Evolutionary conservation across 1,284 basidiomycete species (phyloP), one percentile per base, ranked within the genome.

Genomic region (Polyporus tsugae): DNA sequence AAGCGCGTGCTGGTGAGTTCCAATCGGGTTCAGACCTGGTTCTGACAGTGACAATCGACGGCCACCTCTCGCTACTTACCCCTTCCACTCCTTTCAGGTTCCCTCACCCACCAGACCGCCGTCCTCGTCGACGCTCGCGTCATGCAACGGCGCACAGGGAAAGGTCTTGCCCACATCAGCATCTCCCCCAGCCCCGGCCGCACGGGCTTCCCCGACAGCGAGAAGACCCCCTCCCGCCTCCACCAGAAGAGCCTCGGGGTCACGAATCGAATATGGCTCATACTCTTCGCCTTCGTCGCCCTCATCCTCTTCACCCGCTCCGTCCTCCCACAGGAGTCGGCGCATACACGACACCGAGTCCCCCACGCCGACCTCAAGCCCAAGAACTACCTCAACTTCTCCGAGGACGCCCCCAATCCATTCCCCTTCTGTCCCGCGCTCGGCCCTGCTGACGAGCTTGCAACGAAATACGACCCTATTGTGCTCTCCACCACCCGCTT

Each of bases 341-440:
- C 70, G 69, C 64, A 67, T 61, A 52, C 74, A 60, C 70, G 77
- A 59, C 74, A 79, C 72, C 67, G 79, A 77, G 67, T 85, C 84
- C 75, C 86, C 82, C 63, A 86, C 84, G 78, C 83, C 4, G 81
- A 86, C 69, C 82, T 92, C 49, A 86, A 86, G 69, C 83, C 91
- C 5, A 90, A 89, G 77, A 92, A 92, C 77, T 92, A 91, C 77
- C 81, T 92, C 76, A 91, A 90, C 77, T 75, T 79, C 62, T 84
- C 89, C 0, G 84, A 84, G 64, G 75, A 82, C 15, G 87, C 90
- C 61, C 68, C 74, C 5, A 71, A 72, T 11, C 96, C 96, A 0
- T 98, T 98, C 80, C 83, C 86, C 0, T 98, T 98, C 80, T 98
- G 96, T 78, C 96, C 96, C 0, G 87, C 90, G 2, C 94, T 93